phyloP scores from a whole-genome alignment of 2,329 filamentous ascomycete genomes.

The Ophiostoma piceae region DNA sequence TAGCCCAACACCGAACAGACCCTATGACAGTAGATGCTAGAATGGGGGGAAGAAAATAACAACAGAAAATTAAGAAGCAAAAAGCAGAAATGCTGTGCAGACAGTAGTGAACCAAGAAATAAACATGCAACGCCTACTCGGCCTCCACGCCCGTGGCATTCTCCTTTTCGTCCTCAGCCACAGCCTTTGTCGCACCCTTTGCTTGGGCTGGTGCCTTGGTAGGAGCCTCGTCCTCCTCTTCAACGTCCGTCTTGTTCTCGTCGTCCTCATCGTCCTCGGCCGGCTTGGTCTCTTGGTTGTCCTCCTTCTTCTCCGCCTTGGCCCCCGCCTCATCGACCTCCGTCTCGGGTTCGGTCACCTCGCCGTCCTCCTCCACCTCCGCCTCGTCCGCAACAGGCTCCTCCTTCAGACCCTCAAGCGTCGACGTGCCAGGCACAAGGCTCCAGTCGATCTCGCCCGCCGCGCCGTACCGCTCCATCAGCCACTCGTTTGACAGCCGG shows the following conservation, averaged over 20 bases:
- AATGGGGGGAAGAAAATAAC: not conserved
- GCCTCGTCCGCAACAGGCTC: constrained; percentile 8
- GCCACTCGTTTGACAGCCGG: constrained; percentile 77
- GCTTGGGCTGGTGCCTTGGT: not conserved
- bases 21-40: not conserved
- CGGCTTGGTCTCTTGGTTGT: not conserved
- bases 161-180: constrained; percentile 30
- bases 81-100: not conserved
- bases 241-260: constrained; percentile 31
- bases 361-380: constrained; percentile 18
- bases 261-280: constrained; percentile 27
- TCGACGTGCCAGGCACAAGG: constrained; percentile 38
- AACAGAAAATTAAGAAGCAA: not conserved
- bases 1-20: not conserved
- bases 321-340: not conserved
- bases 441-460: constrained; percentile 83
- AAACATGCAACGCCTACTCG: not conserved
- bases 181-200: constrained; percentile 10
- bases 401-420: constrained; percentile 25
- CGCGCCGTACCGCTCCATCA: constrained; percentile 70
- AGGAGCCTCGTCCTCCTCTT: constrained; percentile 28
- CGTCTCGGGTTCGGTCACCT: constrained; percentile 22
- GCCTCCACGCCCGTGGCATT: constrained; percentile 12
- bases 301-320: constrained; percentile 23
- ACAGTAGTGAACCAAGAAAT: not conserved